Base-by-base conservation (phyloP, 1,284 basidiomycete genomes). In the Sanghuangporus baumii region DNA sequence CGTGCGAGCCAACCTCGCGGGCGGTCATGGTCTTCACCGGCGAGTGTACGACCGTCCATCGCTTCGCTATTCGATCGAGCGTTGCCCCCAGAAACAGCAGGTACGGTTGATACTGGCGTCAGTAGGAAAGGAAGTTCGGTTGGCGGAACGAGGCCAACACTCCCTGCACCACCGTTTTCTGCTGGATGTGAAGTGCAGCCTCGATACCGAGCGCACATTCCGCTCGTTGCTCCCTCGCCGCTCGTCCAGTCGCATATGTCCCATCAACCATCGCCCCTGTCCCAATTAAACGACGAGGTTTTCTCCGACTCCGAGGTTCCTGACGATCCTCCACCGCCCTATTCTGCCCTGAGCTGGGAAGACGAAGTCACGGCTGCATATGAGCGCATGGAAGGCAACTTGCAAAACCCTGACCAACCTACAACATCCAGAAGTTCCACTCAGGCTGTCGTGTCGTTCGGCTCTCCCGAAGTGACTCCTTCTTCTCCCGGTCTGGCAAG, bases 301-400 rank as follows among this genome's bases (percentile, higher is more conserved):
- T 5, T 34, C 7, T 8, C 9, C 18, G 59, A 60, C 9, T 26
- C 16, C 23, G 59, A 52, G 31, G 16, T 52, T 23, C 59, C 50
- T 23, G 48, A 60, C 14, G 36, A 47, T 3, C 62, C 62, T n/a
- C 62, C 62, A 16, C 62, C 62, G 16, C 38, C 62, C 6, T 64
- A 64, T 43, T 40, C 36, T 52, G 43, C 41, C 41, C 14, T 54
- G 36, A 54, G 52, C 52, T 50, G 46, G 43, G 60, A 59, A 40
- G 57, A 59, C 9, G 57, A 59, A 23, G 36, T 55, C 26, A n/a
- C 37, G 26, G 47, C 51, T 31, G 51, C 37, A 7, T 36, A 51
- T 20, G 48, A 26, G 8, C 36, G 48, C 18, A 50, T 23, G 11
- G 57, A 59, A 38, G 7, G 3, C n/a, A 48, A 23, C 6, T 9